Evolutionary conservation across 495 filamentous ascomycete genomes (phyloP).

Genomic region (Penicillium silybi): DNA sequence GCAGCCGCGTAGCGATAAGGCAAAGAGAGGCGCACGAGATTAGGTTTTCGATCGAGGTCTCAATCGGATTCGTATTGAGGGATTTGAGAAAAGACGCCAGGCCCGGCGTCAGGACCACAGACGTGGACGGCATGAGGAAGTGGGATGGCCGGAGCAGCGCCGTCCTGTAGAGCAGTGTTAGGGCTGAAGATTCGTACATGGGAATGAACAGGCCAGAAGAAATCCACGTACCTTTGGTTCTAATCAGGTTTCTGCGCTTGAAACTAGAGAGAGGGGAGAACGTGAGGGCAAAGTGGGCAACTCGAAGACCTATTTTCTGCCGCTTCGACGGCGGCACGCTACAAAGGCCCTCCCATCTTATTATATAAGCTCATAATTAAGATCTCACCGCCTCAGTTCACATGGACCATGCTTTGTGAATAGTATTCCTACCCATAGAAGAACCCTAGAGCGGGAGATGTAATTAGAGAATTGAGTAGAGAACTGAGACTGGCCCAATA

Average conservation of each 20-base stretch:
- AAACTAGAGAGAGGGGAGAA: not conserved
- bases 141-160: conserved; percentile 14
- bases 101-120: conserved; percentile 56
- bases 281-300: conserved; percentile 20
- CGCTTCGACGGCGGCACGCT: conserved; percentile 16
- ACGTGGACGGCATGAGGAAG: conserved; percentile 47
- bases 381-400: too few relatives aligned
- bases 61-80: conserved; percentile 65
- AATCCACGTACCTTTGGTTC: not conserved
- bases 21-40: conserved; percentile 58
- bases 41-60: conserved; percentile 75
- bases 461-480: too few relatives aligned
- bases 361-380: too few relatives aligned
- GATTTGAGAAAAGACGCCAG: conserved; percentile 73
- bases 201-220: not conserved
- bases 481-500: too few relatives aligned
- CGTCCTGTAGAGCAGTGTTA: not conserved
- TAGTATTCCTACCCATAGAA: too few relatives aligned
- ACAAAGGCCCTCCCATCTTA: too few relatives aligned
- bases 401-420: too few relatives aligned
- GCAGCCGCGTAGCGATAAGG: not conserved
- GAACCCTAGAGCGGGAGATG: too few relatives aligned
- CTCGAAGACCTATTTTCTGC: conserved; percentile 26
- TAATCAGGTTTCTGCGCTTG: not conserved
- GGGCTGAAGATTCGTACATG: not conserved